phyloP scores from a whole-genome alignment of 352 stramenopile genomes.

The Pythium myriotylum region DNA sequence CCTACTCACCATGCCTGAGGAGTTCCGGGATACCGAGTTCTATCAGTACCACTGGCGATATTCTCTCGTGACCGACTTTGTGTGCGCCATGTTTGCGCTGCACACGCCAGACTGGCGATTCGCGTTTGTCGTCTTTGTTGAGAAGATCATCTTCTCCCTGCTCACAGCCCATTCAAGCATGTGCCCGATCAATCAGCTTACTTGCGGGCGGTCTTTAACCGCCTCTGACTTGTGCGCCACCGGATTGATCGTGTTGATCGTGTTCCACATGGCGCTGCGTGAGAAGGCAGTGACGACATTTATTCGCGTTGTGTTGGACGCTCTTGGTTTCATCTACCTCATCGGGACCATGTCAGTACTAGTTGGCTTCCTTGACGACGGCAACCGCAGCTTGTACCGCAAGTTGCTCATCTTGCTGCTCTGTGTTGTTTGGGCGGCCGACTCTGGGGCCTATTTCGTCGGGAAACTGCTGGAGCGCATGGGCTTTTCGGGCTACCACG shows the following conservation, averaged over 20 bases:
- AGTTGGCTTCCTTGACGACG: slow-evolving; percentile 67
- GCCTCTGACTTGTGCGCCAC: slow-evolving; percentile 50
- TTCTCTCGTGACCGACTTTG: slow-evolving; percentile 60
- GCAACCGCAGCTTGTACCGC: slow-evolving; percentile 51
- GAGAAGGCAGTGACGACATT: slow-evolving; percentile 22
- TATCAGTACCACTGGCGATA: slow-evolving; percentile 64
- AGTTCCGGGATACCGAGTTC: slow-evolving; percentile 53
- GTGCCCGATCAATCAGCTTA: slow-evolving; percentile 71
- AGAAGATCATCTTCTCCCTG: slow-evolving; percentile 68
- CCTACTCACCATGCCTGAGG: slow-evolving; percentile 44
- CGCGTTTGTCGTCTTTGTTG: slow-evolving; percentile 57
- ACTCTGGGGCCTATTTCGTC: slow-evolving; percentile 94
- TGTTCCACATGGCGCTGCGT: slow-evolving; percentile 54
- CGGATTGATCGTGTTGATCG: slow-evolving; percentile 31
- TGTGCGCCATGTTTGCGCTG: slow-evolving; percentile 50
- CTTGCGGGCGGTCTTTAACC: slow-evolving; percentile 50
- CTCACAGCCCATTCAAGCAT: slow-evolving; percentile 67
- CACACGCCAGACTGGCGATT: slow-evolving; percentile 65
- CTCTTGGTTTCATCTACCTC: slow-evolving; percentile 72
- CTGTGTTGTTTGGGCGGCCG: slow-evolving; percentile 79
- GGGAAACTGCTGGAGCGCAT: slow-evolving; percentile 89
- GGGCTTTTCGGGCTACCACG: slow-evolving; percentile 84
- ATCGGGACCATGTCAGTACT: slow-evolving; percentile 65
- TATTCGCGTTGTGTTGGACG: slow-evolving; percentile 57
- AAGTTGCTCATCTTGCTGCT: slow-evolving; percentile 72